Evolutionary conservation across 352 stramenopile species (phyloP), one percentile per base, ranked within the genome.

Genomic region (Elongisporangium prolatum): DNA sequence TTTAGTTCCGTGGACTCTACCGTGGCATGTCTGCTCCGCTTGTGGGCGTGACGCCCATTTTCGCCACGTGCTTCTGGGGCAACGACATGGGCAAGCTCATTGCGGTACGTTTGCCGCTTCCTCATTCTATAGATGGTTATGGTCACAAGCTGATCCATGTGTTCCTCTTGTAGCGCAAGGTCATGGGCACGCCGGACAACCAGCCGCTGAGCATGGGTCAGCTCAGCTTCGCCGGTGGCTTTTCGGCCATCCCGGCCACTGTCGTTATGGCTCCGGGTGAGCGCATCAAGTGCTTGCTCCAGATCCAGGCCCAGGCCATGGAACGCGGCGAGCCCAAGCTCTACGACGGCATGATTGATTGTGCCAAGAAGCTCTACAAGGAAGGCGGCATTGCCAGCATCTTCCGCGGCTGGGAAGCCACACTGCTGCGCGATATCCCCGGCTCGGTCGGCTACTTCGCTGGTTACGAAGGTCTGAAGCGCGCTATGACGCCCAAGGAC

Each of bases 21-120:
- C 89, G 93, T 18, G 96, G 96, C 48, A 97, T 99, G 71, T 97
- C 93, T 16, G 96, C 96, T 28, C 97, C 96, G 16, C 73, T 99
- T 21, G 82, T 97, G 24, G 97, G 95, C 5, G 84, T 98, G 11
- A 95, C 92, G 7, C 96, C 97, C 40, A 98, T 99, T 56, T 99
- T 98, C 64, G 96, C 96, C 6, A 84, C 97, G 5, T 97, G 86
- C 72, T 99, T 99, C 77, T 99, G 96, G 96, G 96, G 95, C 47
- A 98, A 98, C 71, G 96, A 98, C 72, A 91, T 98, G 74, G 97
- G 96, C 67, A 93, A 98, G 60, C 71, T 93, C 53, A 81, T 98
- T 63, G 84, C 83, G 63, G 92, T 98, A 64, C 53, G 75, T 66
- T 53, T 18, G 11, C 13, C 52, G 11, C 2, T 25, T 6, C 21